phyloP scores from a whole-genome alignment of 768 basidiomycete genomes.

The Macrolepiota albuminosa region DNA sequence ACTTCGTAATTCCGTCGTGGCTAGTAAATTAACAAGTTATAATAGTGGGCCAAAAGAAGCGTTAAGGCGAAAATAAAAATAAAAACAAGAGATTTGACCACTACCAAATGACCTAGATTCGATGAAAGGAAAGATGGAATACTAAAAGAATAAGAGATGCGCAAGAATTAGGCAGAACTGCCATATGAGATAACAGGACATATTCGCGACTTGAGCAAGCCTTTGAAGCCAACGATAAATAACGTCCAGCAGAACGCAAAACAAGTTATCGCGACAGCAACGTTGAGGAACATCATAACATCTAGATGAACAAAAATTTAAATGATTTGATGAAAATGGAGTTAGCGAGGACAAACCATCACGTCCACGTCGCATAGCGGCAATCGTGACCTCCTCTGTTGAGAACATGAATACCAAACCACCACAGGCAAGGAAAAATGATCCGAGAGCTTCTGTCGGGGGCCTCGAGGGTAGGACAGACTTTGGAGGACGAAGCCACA shows the following conservation, averaged over 20 bases:
- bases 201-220: slow-evolving; percentile 57
- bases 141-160: neutral
- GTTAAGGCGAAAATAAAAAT: neutral
- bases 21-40: slow-evolving; percentile 14
- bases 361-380: slow-evolving; percentile 85
- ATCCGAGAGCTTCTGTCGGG: slow-evolving; percentile 86
- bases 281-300: slow-evolving; percentile 86
- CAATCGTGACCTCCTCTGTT: slow-evolving; percentile 83
- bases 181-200: slow-evolving; percentile 26
- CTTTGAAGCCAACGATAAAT: slow-evolving; percentile 72
- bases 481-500: slow-evolving; percentile 81
- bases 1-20: slow-evolving; percentile 8
- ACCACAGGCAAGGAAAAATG: slow-evolving; percentile 84
- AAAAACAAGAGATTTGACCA: neutral
- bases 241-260: slow-evolving; percentile 85
- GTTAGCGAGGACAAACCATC: slow-evolving; percentile 53
- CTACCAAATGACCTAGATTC: slow-evolving; percentile 4
- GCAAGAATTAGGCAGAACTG: slow-evolving; percentile 14
- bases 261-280: slow-evolving; percentile 82
- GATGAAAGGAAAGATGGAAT: neutral
- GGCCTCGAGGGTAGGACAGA: slow-evolving; percentile 89
- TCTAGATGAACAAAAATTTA: slow-evolving; percentile 35
- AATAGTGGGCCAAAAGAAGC: neutral
- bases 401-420: slow-evolving; percentile 89
- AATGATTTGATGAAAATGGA: neutral